Conservation (phyloP, 2,329 filamentous ascomycete species). For the Metarhizium anisopliae region DNA sequence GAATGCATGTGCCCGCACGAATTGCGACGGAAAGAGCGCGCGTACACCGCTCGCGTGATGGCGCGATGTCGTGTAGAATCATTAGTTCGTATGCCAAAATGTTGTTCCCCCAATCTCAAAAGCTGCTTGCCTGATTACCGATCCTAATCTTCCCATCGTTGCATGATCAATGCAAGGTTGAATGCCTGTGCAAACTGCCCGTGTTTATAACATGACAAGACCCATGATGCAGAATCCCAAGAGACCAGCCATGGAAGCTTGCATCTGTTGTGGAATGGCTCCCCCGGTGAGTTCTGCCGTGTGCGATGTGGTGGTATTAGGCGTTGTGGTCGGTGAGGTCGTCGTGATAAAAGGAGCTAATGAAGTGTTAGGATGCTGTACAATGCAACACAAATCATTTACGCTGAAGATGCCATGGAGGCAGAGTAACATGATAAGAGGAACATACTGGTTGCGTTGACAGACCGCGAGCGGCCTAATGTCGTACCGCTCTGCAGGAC, state of each 20-base stretch:
- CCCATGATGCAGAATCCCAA: constrained; percentile 28
- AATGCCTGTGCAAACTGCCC: background rate
- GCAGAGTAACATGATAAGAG: background rate
- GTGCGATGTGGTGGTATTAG: constrained; percentile 19
- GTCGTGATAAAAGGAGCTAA: constrained; percentile 5
- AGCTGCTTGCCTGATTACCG: background rate
- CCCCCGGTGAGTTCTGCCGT: constrained; percentile 21
- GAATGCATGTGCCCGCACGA: background rate
- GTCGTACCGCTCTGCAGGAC: background rate
- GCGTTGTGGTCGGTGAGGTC: constrained; percentile 7
- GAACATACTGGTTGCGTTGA: constrained; percentile 4
- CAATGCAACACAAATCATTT: background rate
- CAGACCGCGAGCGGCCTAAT: background rate
- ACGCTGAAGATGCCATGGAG: too few relatives aligned
- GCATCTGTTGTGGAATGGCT: constrained; percentile 22
- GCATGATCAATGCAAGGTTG: background rate
- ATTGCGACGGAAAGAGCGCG: background rate
- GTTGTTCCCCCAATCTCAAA: background rate
- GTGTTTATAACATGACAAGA: constrained; percentile 22
- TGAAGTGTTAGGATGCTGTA: constrained; percentile 3
- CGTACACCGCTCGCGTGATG: constrained; percentile 2
- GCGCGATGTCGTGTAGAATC: constrained; percentile 5
- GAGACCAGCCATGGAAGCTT: constrained; percentile 25
- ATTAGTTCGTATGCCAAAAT: constrained; percentile 6
- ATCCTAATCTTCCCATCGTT: background rate